Base-by-base conservation (phyloP, 1,284 basidiomycete species). In the Coniferiporia weirii region DNA sequence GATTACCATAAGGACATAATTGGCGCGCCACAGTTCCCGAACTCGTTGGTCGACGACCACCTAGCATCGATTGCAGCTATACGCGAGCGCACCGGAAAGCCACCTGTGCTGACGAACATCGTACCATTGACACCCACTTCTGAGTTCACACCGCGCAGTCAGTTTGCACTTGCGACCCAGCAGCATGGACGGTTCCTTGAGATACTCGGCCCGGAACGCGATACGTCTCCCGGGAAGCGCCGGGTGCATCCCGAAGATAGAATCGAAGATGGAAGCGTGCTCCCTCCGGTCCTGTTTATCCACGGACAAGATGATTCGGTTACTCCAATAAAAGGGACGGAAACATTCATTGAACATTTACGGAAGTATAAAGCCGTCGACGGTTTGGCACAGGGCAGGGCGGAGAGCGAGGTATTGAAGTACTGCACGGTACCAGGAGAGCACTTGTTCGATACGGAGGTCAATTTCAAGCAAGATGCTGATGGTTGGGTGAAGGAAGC, bases 151-250 rank as follows among this genome's bases (percentile, higher is more conserved):
- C 32, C 34, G 2, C 53, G 59, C 9, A 49, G 35, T 4, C 34
- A 15, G 4, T 36, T 55, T 56, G 54, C 59, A 20, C 32, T 46
- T 40, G 46, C 44, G 5, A 44, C 35, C 13, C 17, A 44, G 34
- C 59, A 60, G 22, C 59, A 56, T n/a, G 59, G 59, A 19, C 59
- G 54, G 7, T 46, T 43, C 17, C 54, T 60, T 38, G 59, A 60
- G 35, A 17, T 59, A 27, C 35, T 56, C 13, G 59, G 54, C 15
- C 8, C 53, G 20, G 59, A 60, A 36, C 27, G 52, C 6, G 57
- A 60, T 44, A 43, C 45, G 20, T 34, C 46, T 4, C 47, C 54
- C 7, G 54, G 54, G 20, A 60, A 55, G 40, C 45, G 54, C 15
- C 34, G 53, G 19, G 32, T 60, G 47, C 27, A 38, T 43, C 54